These are phyloP conservation scores for Aegilops bicornis DNA, from an alignment of 176 grass and related monocot species.

Conservation along the genomic window DNA sequence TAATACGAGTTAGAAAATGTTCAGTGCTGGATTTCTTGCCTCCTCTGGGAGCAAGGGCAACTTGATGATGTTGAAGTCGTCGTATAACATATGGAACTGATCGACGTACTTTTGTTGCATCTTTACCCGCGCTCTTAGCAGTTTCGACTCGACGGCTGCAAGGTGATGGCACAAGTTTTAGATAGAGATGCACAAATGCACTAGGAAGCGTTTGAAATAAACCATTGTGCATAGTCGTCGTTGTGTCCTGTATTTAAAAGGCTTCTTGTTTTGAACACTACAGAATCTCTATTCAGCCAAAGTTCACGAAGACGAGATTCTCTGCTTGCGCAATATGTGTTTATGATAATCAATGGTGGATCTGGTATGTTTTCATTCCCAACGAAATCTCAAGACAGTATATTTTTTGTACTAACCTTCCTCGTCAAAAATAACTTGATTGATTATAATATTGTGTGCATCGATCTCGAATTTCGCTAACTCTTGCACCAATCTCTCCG, in stretches of 20 bases:
- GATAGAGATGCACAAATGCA: conserved; percentile 9
- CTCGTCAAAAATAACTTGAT: conserved; percentile 95
- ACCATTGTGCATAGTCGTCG: neutral
- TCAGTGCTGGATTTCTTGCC: conserved; percentile 39
- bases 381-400: conserved; percentile 7
- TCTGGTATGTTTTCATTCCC: neutral
- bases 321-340: neutral
- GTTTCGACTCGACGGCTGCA: conserved; percentile 88
- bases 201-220: neutral
- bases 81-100: conserved; percentile 96
- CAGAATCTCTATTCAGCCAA: neutral
- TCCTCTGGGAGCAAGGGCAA: conserved; percentile 95
- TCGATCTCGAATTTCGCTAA: conserved; percentile 96
- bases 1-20: neutral
- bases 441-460: conserved; percentile 95
- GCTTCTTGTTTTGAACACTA: neutral
- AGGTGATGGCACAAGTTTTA: neutral
- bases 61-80: conserved; percentile 97
- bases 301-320: neutral
- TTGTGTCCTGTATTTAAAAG: neutral
- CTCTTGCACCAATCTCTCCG: conserved; percentile 99
- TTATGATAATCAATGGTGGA: neutral
- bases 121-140: conserved; percentile 79
- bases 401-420: conserved; percentile 60
- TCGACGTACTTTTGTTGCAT: conserved; percentile 98